Evolutionary conservation across 2,329 filamentous ascomycete species (phyloP), one percentile per base, ranked within the genome.

Genomic region (Calonectria fujianensis): DNA sequence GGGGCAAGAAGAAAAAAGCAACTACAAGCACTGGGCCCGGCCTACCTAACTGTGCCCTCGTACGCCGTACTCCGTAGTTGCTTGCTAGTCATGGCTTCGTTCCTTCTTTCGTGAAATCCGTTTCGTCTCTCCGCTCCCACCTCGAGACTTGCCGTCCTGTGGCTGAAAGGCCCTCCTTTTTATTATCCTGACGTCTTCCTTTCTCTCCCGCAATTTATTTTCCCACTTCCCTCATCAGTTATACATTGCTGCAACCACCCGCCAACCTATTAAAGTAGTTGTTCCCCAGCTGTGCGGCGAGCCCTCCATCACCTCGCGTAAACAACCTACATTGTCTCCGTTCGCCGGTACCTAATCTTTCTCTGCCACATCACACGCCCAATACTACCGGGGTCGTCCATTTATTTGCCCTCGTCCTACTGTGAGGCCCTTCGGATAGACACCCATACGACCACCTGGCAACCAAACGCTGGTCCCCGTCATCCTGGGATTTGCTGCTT

Each of bases 361-460:
- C 79, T 66, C 77, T 80, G 80, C 80, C 80, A 82, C 80, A 81
- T 82, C 79, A 81, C 74, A 80, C 73, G 68, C 73, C 79, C 73
- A 75, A 70, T 67, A 73, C 75, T 51, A 69, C 77, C 72, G 73
- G 59, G 64, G 77, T 70, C 64, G 37, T 72, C 68, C 65, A 54
- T 75, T 74, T 76, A 70, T 69, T 78, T 74, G 73, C 70, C 59
- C 72, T 80, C 69, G 77, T 80, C 73, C 72, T 77, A 78, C 80
- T 63, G 64, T 74, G 68, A 77, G 76, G 74, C 75, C 73, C 68
- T 72, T 75, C 48, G 63, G 69, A 77, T 74, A 79, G 74, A 76
- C 66, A 76, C 66, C 69, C 70, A 69, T 69, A 77, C 77, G 69
- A 61, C 69, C 72, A 74, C 50, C 69, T 75, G 76, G 74, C 73